Conservation (phyloP, 2,329 filamentous ascomycete genomes). For the Cordyceps militaris region DNA sequence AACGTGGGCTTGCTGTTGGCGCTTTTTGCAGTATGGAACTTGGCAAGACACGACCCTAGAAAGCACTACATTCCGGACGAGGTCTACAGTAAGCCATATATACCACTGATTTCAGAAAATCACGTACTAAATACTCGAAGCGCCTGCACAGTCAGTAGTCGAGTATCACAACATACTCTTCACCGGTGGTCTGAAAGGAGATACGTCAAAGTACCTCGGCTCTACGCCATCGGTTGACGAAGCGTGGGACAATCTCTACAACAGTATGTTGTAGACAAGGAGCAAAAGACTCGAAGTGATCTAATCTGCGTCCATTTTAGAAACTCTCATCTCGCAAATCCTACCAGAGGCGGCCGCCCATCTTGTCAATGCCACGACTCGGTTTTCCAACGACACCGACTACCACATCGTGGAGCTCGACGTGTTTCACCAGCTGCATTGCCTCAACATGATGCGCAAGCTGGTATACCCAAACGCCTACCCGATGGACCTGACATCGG, state of each 20-base stretch:
- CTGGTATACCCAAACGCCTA: constrained; percentile 44
- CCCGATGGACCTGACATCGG: constrained; percentile 29
- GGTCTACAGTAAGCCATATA: constrained; percentile 27
- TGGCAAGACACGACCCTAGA: neutral
- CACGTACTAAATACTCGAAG: constrained; percentile 21
- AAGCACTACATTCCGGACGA: constrained; percentile 14
- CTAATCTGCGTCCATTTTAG: constrained; percentile 5
- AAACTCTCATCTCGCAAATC: constrained; percentile 52
- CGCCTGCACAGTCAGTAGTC: constrained; percentile 39
- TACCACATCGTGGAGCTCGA: constrained; percentile 51
- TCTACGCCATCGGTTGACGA: constrained; percentile 47
- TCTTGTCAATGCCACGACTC: constrained; percentile 45
- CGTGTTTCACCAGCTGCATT: constrained; percentile 47
- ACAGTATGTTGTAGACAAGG: constrained; percentile 4
- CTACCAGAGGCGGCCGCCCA: constrained; percentile 43
- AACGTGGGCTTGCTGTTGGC: constrained; percentile 4
- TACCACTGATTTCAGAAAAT: neutral
- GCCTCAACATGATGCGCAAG: constrained; percentile 40
- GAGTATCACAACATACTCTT: constrained; percentile 44
- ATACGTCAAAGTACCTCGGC: constrained; percentile 45
- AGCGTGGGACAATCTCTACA: constrained; percentile 46
- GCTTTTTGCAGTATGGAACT: neutral
- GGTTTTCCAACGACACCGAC: constrained; percentile 44
- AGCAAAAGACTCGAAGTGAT: neutral
- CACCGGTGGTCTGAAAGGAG: constrained; percentile 37